Percentiles rank a stretch among this genome's conserved stretches.
Evolutionary conservation across 352 stramenopile genomes (phyloP).

Genomic region (Phytophthora cajani): DNA sequence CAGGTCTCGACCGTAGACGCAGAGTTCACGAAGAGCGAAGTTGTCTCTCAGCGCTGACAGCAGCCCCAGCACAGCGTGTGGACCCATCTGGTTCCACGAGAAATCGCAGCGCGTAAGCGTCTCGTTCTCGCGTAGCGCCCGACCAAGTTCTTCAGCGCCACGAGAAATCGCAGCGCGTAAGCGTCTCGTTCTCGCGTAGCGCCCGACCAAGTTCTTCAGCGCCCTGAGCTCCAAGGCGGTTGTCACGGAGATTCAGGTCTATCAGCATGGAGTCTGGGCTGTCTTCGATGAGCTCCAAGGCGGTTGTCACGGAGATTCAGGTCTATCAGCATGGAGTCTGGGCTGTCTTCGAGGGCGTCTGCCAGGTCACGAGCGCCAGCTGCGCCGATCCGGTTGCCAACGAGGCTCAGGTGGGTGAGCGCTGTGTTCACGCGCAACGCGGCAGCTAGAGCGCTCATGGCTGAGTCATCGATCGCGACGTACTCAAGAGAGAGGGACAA

Average conservation of each 20-base stretch:
- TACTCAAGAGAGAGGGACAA: slow-evolving; percentile 59
- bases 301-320: slow-evolving; percentile 67
- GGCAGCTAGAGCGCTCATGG: slow-evolving; percentile 63
- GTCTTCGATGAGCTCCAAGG: slow-evolving; percentile 61
- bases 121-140: slow-evolving; percentile 72
- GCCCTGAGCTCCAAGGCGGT: slow-evolving; percentile 56
- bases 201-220: slow-evolving; percentile 48
- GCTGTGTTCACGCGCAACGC: slow-evolving; percentile 65
- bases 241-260: slow-evolving; percentile 62
- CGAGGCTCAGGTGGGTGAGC: slow-evolving; percentile 62
- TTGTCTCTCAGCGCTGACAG: slow-evolving; percentile 58
- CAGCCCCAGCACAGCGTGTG: slow-evolving; percentile 49
- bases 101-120: slow-evolving; percentile 69
- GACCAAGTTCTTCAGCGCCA: slow-evolving; percentile 52
- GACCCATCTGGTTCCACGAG: slow-evolving; percentile 70
- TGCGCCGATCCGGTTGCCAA: slow-evolving; percentile 58
- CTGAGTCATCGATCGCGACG: slow-evolving; percentile 53
- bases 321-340: slow-evolving; percentile 65
- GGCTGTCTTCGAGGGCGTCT: slow-evolving; percentile 63
- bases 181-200: slow-evolving; percentile 75
- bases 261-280: slow-evolving; percentile 68
- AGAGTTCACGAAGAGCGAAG: slow-evolving; percentile 60
- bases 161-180: slow-evolving; percentile 67
- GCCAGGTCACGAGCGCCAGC: slow-evolving; percentile 55
- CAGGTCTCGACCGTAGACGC: slow-evolving; percentile 59